Conservation (phyloP, 1,139 yeast genomes). For the Kodamaea anthophila region DNA sequence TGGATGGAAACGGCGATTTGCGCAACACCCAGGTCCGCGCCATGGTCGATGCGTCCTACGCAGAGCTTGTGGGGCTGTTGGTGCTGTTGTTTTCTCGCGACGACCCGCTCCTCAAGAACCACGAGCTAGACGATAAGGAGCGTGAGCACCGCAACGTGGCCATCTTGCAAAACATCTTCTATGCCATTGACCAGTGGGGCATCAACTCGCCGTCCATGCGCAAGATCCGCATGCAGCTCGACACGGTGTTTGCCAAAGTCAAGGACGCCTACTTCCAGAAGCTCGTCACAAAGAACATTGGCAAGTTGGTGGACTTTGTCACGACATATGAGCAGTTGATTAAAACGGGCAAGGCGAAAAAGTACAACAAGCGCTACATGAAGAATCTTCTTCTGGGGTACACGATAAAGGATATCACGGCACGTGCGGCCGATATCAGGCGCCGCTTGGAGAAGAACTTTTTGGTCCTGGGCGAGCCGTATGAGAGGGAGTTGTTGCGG, state of each 20-base stretch:
- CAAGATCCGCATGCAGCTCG: constrained; percentile 39
- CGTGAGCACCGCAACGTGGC: constrained; percentile 52
- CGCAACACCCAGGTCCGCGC: constrained; percentile 23
- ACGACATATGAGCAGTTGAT: constrained; percentile 54
- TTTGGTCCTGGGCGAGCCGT: constrained; percentile 30
- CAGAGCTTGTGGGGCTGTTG: constrained; percentile 28
- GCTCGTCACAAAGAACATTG: constrained; percentile 42
- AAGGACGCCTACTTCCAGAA: constrained; percentile 40
- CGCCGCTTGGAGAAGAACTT: constrained; percentile 58
- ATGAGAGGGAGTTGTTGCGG: constrained; percentile 43
- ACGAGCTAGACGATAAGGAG: constrained; percentile 52
- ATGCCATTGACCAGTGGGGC: constrained; percentile 46
- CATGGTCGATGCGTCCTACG: constrained; percentile 39
- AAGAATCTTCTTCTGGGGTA: constrained; percentile 51
- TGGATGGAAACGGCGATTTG: constrained; percentile 16
- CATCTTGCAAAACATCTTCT: constrained; percentile 58
- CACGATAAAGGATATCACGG: constrained; percentile 52
- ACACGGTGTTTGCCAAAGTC: constrained; percentile 43
- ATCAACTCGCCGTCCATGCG: constrained; percentile 15
- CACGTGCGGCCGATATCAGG: constrained; percentile 51
- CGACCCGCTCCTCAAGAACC: constrained; percentile 40
- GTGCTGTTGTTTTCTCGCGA: constrained; percentile 33
- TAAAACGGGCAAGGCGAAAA: constrained; percentile 51
- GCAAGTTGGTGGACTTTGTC: constrained; percentile 60
- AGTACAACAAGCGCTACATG: constrained; percentile 55